Conservation (phyloP, 1,139 yeast genomes). For the Eremothecium sinecaudum region DNA sequence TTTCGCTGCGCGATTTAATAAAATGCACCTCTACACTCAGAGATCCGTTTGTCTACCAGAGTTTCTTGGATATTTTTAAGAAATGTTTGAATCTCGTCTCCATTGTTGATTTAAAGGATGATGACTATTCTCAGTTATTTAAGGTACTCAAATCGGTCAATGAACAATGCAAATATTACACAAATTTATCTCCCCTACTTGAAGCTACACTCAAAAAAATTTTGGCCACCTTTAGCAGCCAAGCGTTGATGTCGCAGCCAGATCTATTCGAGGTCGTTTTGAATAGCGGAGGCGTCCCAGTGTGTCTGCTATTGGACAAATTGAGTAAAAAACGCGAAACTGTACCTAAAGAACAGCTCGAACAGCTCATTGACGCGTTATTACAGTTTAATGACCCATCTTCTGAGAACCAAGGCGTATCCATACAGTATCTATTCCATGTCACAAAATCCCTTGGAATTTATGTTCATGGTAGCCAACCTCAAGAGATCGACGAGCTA, state of each 20-base stretch:
- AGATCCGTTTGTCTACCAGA: conserved; percentile 30
- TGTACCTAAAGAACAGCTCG: conserved; percentile 6
- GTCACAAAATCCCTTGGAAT: conserved; percentile 27
- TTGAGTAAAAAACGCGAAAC: conserved; percentile 14
- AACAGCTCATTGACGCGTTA: conserved; percentile 16
- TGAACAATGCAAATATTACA: conserved; percentile 23
- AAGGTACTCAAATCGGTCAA: conserved; percentile 16
- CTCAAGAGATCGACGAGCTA: conserved; percentile 8
- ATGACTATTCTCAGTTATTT: conserved; percentile 12
- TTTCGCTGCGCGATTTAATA: conserved; percentile 14
- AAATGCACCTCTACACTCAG: conserved; percentile 11
- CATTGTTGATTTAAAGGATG: conserved; percentile 15
- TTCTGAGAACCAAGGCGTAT: not conserved
- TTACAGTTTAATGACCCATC: conserved; percentile 16
- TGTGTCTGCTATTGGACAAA: conserved; percentile 24
- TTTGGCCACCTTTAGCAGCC: conserved; percentile 22
- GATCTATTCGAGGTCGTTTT: conserved; percentile 11
- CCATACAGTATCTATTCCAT: conserved; percentile 22
- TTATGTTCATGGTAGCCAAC: conserved; percentile 12
- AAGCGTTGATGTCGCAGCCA: conserved; percentile 10
- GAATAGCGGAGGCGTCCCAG: conserved; percentile 18
- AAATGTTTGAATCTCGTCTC: conserved; percentile 22
- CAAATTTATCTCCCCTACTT: conserved; percentile 18
- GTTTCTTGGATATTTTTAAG: conserved; percentile 24
- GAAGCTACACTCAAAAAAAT: conserved; percentile 23